A percentile compares a stretch with the other conserved stretches of the same genome.
These are phyloP conservation scores for Colletotrichum sublineola DNA, from an alignment of 2,329 filamentous ascomycete genomes.

Conservation along the genomic window DNA sequence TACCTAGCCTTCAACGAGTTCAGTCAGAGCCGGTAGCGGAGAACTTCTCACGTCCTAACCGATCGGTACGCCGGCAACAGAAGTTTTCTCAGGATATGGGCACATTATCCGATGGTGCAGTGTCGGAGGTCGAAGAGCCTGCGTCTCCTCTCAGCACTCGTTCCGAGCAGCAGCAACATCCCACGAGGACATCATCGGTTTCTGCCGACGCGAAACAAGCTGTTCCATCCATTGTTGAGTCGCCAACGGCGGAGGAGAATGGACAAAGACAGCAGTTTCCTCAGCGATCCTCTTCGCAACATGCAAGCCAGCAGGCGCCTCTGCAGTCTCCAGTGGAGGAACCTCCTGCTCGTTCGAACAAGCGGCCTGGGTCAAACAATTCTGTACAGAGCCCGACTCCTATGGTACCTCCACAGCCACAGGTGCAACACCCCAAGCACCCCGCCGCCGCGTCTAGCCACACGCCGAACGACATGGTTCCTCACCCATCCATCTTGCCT, in stretches of 20 bases:
- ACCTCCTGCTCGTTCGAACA: slow-evolving; percentile 61
- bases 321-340: slow-evolving; percentile 52
- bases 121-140: slow-evolving; percentile 51
- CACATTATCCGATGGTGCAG: slow-evolving; percentile 59
- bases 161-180: slow-evolving; percentile 50
- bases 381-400: slow-evolving; percentile 34
- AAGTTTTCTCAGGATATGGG: slow-evolving; percentile 64
- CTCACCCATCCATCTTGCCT: slow-evolving; percentile 76
- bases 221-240: slow-evolving; percentile 75
- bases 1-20: slow-evolving; percentile 69
- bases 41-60: slow-evolving; percentile 73
- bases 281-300: slow-evolving; percentile 61
- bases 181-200: slow-evolving; percentile 52
- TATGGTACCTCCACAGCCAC: slow-evolving; percentile 30
- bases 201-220: slow-evolving; percentile 49
- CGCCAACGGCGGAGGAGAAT: slow-evolving; percentile 64
- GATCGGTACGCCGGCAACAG: slow-evolving; percentile 62
- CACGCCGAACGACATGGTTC: slow-evolving; percentile 75
- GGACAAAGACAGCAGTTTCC: slow-evolving; percentile 57
- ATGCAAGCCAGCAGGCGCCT: slow-evolving; percentile 40
- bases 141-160: slow-evolving; percentile 40
- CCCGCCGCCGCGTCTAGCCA: slow-evolving; percentile 39
- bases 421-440: slow-evolving; percentile 44
- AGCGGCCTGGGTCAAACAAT: slow-evolving; percentile 52
- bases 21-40: slow-evolving; percentile 77